A percentile compares a stretch with the other conserved stretches of the same genome.
Evolutionary conservation across 768 basidiomycete genomes (phyloP).

Genomic region (Pleurotus pulmonarius): DNA sequence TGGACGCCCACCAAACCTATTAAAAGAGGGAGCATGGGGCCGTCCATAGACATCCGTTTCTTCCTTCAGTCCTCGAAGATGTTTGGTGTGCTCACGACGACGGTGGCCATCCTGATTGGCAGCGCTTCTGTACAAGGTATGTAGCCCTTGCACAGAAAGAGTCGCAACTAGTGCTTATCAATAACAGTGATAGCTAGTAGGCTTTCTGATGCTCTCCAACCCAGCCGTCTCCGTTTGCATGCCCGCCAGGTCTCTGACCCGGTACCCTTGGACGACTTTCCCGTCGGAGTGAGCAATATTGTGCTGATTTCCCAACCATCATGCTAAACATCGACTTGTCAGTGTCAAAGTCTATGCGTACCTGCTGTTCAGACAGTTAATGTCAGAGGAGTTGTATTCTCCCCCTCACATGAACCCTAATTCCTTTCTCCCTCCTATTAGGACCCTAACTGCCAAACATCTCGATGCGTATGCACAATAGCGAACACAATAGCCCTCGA

Average conservation of each 20-base stretch:
- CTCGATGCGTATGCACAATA: not conserved
- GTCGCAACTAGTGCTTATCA: too few species aligned
- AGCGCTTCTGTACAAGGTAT: too few species aligned
- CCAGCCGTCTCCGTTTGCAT: not conserved
- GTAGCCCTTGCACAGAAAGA: too few species aligned
- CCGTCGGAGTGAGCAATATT: not conserved
- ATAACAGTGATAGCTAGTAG: too few species aligned
- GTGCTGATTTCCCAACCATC: not conserved
- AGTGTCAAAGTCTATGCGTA: not conserved
- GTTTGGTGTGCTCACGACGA: too few species aligned
- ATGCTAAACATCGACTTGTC: too few species aligned
- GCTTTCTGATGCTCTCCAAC: too few species aligned
- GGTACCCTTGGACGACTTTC: not conserved
- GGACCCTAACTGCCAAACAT: constrained; percentile 3
- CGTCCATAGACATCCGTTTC: too few species aligned
- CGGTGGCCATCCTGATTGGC: too few species aligned
- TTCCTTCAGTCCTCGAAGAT: too few species aligned
- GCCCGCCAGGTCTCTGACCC: not conserved
- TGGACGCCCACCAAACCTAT: too few species aligned
- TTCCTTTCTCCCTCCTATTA: not conserved
- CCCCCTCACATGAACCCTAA: not conserved
- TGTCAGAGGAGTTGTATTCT: not conserved
- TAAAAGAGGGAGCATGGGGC: too few species aligned
- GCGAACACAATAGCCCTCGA: not conserved
- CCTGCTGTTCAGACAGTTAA: not conserved